Evolutionary conservation across 2,329 filamentous ascomycete species (phyloP).

Genomic region (Sporothrix variecibatus): DNA sequence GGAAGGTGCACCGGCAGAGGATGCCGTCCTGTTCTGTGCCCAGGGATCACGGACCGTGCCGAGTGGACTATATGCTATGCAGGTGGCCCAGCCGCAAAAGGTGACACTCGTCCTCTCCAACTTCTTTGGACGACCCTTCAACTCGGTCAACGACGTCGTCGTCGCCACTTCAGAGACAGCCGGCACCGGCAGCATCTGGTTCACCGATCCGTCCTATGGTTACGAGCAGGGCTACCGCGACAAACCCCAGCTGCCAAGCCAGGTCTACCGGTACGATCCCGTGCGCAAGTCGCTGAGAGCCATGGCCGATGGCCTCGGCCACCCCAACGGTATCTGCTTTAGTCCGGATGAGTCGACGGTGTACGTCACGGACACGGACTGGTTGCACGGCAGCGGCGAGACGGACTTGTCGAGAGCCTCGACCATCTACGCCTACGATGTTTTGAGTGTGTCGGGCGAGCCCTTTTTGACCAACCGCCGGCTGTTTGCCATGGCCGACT

Average conservation of each 20-base stretch:
- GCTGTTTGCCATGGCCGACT: conserved; percentile 52
- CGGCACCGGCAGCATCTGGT: conserved; percentile 45
- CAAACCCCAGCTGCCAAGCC: conserved; percentile 47
- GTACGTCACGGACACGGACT: conserved; percentile 48
- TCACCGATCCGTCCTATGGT: conserved; percentile 50
- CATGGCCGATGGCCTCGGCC: conserved; percentile 49
- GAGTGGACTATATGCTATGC: conserved; percentile 44
- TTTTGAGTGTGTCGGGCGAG: conserved; percentile 40
- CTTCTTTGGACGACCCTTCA: conserved; percentile 49
- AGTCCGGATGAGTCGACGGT: conserved; percentile 42
- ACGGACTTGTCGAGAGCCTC: conserved; percentile 35
- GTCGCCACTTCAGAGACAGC: conserved; percentile 36
- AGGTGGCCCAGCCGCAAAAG: conserved; percentile 35
- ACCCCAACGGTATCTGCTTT: conserved; percentile 47
- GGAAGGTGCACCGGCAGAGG: conserved; percentile 35
- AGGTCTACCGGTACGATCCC: conserved; percentile 51
- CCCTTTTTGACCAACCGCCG: conserved; percentile 51
- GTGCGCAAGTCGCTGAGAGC: conserved; percentile 45
- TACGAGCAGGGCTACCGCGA: conserved; percentile 48
- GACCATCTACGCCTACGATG: conserved; percentile 48
- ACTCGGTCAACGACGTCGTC: conserved; percentile 48
- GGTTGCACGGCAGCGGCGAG: conserved; percentile 36
- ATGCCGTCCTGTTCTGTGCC: conserved; percentile 33
- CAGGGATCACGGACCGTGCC: conserved; percentile 28
- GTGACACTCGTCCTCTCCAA: conserved; percentile 42